A percentile compares a stretch with the other conserved stretches of the same genome.
Conservation (phyloP, 2,329 filamentous ascomycete species). For the Colletotrichum simmondsii region DNA sequence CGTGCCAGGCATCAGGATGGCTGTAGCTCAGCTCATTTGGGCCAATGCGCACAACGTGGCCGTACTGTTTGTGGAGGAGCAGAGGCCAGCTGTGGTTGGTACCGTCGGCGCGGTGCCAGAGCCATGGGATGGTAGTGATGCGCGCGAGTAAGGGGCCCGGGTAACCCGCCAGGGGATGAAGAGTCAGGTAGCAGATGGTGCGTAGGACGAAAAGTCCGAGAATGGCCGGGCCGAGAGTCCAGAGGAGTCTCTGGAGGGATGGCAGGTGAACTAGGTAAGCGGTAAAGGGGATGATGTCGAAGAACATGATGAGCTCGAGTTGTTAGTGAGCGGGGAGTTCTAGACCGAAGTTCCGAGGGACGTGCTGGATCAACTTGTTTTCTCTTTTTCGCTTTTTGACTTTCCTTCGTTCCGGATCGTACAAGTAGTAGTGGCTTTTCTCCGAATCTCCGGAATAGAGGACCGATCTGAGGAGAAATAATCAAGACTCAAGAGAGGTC, state of each 20-base stretch:
- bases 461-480: not conserved
- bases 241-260: not conserved
- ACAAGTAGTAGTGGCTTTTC: not conserved
- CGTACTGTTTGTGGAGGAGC: conserved; percentile 38
- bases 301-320: not conserved
- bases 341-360: not conserved
- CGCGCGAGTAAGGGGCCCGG: conserved; percentile 26
- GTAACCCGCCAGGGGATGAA: conserved; percentile 29
- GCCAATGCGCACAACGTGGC: conserved; percentile 34
- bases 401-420: not conserved
- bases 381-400: not conserved
- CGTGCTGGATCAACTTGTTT: not conserved
- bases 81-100: conserved; percentile 31
- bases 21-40: conserved; percentile 35
- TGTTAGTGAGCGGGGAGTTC: not conserved
- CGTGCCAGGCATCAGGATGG: conserved; percentile 34
- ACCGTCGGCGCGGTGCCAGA: conserved; percentile 28
- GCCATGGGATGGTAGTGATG: conserved; percentile 18
- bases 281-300: conserved; percentile 7
- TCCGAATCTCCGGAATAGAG: not conserved
- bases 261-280: not conserved
- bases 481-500: not conserved
- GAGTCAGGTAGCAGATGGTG: conserved; percentile 28
- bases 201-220: conserved; percentile 14
- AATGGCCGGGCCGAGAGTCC: conserved; percentile 2